Base-by-base conservation (phyloP, 371 early-diverging fungal genomes). In the Circinella umbellata region DNA sequence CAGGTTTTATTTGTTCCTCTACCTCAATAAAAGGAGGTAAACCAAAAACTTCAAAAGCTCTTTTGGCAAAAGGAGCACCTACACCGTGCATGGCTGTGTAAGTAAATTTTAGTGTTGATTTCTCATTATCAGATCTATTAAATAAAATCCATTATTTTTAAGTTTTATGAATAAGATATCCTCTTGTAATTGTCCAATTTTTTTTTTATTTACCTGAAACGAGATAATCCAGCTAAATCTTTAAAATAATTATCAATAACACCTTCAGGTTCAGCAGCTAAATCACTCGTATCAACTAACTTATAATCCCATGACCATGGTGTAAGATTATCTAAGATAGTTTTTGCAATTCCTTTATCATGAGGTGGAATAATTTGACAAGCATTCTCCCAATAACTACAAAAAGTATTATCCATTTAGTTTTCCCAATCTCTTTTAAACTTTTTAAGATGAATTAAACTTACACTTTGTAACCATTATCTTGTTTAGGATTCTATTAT, bases 81-180 rank as follows among this genome's bases (percentile, higher is more conserved):
- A 98, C 96, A 63, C 98, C 98, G 71, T 98, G 98, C 97, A 98
- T 96, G 35, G 98, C 92, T 10, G 98, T 98, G 78, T 98, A 98
- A 14, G 92, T 93, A 75, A 94, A 88, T 73, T 89, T 88, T 62
- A 92, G 79, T 38, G 81, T 68, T 0, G 88, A 78, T 6, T 73
- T 69, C 34, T 75, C 69, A 66, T 92, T 89, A 48, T 81, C 86
- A 5, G 63, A 34, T 37, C 66, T 66, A 27, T 35, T 1, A n/a
- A 51, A 10, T 46, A 42, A 39, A 6, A 5, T 47, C 18, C 11
- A 20, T 20, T 38, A 51, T 76, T 71, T n/a, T 77, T 83, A 55
- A 72, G 42, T 6, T 42, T 9, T 2, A 42, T 42, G 42, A 38
- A 20, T 4, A 2, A 37, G 4, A 67, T 14, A 27, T 27, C 64